Base-by-base conservation (phyloP, 306 rosid species). In the Malus domestica region DNA sequence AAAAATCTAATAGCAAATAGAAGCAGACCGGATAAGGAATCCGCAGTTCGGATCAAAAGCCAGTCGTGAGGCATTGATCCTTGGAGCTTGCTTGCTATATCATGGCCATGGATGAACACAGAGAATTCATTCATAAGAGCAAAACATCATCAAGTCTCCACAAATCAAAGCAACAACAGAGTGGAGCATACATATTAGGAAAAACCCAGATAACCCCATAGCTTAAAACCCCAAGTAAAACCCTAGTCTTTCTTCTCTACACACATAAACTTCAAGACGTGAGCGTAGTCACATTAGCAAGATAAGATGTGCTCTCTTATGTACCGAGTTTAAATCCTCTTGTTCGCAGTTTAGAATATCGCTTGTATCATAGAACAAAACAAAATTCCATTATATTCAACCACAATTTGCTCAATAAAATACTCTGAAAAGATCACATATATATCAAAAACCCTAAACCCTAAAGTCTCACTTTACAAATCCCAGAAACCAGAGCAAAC, bases 31-130 rank as follows among this genome's bases (percentile, higher is more conserved):
- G 99, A 95, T 77, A 95, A 95, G 35, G 97, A 95, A 83, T 86
- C 92, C 5, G 99, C 87, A 14, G 97, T 92, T 75, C 30, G 84
- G 5, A 95, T 81, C 84, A 95, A 70, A 33, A 95, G 85, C 78
- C 88, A 92, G 79, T 92, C 97, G 63, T 90, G 87, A 16, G 91
- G 92, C 51, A 97, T 92, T 79, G 99, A 95, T 35, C 97, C 99
- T 79, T 85, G 97, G 66, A 92, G 90, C 86, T 88, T 95, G 4
- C 60, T 84, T 44, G 97, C 97, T 23, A 89, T 88, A 64, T 88
- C 92, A 19, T 52, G 55, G 60, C 98, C 97, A 83, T 87, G 95
- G 57, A 96, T 85, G 76, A 94, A 86, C 33, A 86, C 92, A 67
- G 29, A 74, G 32, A 86, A 73, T 80, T 90, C 27, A 27, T 27